Evolutionary conservation across 2,329 filamentous ascomycete genomes (phyloP).

Genomic region (Ophiostoma sp.): DNA sequence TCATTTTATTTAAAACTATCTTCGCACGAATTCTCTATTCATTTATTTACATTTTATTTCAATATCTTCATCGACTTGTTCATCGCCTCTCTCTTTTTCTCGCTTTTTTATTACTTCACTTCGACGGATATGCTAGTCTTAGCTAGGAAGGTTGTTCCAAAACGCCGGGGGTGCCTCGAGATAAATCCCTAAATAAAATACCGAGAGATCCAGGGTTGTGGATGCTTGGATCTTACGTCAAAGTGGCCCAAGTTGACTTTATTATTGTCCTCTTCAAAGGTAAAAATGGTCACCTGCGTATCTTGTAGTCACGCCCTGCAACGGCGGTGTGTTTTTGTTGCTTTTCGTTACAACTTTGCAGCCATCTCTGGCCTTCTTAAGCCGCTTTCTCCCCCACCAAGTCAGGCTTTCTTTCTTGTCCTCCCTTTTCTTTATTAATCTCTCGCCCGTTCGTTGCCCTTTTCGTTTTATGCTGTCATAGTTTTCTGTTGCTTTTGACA

Average conservation of each 20-base stretch:
- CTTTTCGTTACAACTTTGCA: not conserved
- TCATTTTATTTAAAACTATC: not conserved
- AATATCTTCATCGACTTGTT: not conserved
- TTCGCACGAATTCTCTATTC: not conserved
- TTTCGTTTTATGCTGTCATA: not conserved
- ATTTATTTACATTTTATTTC: not conserved
- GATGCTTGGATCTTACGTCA: not conserved
- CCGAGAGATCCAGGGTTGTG: not conserved
- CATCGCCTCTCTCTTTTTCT: not conserved
- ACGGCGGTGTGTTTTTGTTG: not conserved
- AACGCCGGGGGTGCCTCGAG: not conserved
- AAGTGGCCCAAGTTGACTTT: not conserved
- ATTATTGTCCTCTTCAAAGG: too few relatives aligned
- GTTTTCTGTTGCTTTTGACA: not conserved
- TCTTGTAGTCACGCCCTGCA: not conserved
- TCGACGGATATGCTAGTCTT: not conserved
- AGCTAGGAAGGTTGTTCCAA: not conserved
- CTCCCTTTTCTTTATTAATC: not conserved
- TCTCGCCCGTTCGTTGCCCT: not conserved
- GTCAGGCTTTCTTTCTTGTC: not conserved
- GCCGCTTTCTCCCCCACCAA: not conserved
- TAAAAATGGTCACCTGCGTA: not conserved
- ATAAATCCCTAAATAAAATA: not conserved
- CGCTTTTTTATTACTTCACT: not conserved
- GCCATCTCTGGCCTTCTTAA: not conserved